Evolutionary conservation across 1,284 basidiomycete genomes (phyloP).

Genomic region (Apiotrichum mycotoxinovorans): DNA sequence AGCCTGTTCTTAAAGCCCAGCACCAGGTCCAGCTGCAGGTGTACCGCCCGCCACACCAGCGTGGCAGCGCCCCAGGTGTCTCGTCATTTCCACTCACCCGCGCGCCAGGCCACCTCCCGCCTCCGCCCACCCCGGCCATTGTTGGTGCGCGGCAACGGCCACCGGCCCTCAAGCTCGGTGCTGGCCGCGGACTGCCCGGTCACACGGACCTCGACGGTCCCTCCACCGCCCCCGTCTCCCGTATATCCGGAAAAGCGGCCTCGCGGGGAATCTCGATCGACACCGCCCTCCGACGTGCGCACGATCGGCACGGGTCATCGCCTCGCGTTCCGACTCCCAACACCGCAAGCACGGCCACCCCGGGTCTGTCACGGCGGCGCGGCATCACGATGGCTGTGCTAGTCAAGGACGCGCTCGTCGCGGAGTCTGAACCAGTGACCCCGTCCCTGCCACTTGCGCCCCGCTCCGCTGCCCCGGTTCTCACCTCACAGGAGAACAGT

Average conservation of each 20-base stretch:
- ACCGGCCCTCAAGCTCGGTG: background rate
- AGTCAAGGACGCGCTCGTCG: constrained; percentile 29
- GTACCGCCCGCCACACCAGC: background rate
- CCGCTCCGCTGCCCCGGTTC: background rate
- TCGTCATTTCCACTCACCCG: background rate
- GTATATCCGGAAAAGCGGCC: background rate
- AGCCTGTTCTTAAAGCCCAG: no score
- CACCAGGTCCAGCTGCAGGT: background rate
- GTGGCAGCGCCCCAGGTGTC: background rate
- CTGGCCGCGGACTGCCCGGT: background rate
- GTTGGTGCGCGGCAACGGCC: background rate
- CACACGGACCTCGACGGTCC: background rate
- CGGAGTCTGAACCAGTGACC: constrained; percentile 32
- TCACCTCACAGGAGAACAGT: background rate
- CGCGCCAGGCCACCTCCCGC: background rate
- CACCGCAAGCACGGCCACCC: background rate
- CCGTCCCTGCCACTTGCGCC: constrained; percentile 18
- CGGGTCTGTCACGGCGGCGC: constrained; percentile 18
- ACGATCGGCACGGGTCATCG: background rate
- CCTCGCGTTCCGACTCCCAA: no score
- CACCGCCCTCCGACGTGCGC: background rate
- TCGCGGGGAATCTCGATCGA: background rate
- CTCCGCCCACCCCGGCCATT: background rate
- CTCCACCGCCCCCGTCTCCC: background rate
- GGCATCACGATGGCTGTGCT: constrained; percentile 42